These are phyloP conservation scores for Paxillus ammoniavirescens DNA, from an alignment of 768 basidiomycete genomes.

Conservation along the genomic window DNA sequence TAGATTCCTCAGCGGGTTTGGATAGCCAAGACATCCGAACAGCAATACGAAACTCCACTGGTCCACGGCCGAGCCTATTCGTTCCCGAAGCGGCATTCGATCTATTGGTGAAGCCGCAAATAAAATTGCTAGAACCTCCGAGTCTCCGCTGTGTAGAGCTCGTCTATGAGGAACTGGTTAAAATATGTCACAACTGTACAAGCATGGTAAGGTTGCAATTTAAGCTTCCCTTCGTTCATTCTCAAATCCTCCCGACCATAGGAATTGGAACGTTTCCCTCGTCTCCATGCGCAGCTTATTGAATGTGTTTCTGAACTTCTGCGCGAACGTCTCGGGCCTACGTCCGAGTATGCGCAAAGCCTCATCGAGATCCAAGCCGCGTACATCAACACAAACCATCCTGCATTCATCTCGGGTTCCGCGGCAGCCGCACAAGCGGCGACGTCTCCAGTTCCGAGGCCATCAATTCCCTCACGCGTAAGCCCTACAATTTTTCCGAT, in stretches of 20 bases:
- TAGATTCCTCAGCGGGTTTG: constrained; percentile 89
- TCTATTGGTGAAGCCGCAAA: constrained; percentile 95
- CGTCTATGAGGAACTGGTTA: constrained; percentile 98
- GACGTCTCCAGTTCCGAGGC: constrained; percentile 39
- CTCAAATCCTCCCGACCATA: constrained; percentile 28
- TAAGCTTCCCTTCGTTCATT: not conserved
- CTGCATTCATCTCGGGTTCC: constrained; percentile 84
- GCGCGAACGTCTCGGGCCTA: constrained; percentile 92
- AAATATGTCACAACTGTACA: constrained; percentile 99
- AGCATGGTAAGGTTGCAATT: constrained; percentile 57
- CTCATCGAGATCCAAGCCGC: constrained; percentile 97
- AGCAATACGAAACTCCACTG: constrained; percentile 97
- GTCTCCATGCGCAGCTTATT: constrained; percentile 87
- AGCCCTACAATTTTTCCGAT: constrained; percentile 24
- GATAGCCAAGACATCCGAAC: constrained; percentile 96
- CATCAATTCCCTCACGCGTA: constrained; percentile 52
- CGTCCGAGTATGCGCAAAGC: constrained; percentile 94
- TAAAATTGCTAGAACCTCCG: constrained; percentile 92
- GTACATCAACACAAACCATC: constrained; percentile 99
- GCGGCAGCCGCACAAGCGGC: constrained; percentile 57
- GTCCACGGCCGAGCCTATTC: constrained; percentile 92
- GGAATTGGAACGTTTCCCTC: constrained; percentile 96
- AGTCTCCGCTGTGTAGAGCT: constrained; percentile 95
- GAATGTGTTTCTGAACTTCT: constrained; percentile 97
- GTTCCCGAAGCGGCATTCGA: constrained; percentile 98